phyloP scores from a whole-genome alignment of 176 grass and related monocot genomes.

The Stipa capillata region DNA sequence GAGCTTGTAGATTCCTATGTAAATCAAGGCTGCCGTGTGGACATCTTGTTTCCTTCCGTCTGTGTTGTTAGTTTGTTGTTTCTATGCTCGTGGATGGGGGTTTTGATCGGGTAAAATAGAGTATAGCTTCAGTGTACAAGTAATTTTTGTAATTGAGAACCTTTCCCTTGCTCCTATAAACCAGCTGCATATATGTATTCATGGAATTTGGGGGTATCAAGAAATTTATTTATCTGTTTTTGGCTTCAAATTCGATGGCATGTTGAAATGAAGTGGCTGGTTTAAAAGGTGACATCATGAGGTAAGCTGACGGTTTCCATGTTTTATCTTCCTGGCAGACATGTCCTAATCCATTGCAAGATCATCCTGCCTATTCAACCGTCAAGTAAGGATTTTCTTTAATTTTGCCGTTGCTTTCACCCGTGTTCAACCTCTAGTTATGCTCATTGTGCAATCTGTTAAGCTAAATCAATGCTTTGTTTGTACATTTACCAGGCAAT shows the following conservation, averaged over 20 bases:
- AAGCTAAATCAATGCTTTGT: slow-evolving; percentile 18
- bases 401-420: neutral
- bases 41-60: neutral
- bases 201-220: neutral
- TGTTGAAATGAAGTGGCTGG: neutral
- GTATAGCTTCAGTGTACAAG: neutral
- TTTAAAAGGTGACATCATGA: slow-evolving; percentile 12
- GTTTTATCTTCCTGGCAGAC: slow-evolving; percentile 45
- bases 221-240: neutral
- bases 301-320: slow-evolving; percentile 23
- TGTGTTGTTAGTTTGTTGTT: neutral
- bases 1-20: neutral
- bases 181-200: neutral
- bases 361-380: slow-evolving; percentile 84
- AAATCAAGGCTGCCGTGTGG: neutral
- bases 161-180: neutral
- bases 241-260: neutral
- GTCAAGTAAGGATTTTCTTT: slow-evolving; percentile 70
- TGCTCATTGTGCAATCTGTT: neutral
- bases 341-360: slow-evolving; percentile 80
- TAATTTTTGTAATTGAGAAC: neutral
- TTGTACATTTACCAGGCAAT: slow-evolving; percentile 56
- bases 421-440: neutral
- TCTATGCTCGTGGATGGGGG: neutral
- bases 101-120: neutral